Conservation (phyloP, 2,329 filamentous ascomycete species). For the Nigrospora sphaerica region DNA sequence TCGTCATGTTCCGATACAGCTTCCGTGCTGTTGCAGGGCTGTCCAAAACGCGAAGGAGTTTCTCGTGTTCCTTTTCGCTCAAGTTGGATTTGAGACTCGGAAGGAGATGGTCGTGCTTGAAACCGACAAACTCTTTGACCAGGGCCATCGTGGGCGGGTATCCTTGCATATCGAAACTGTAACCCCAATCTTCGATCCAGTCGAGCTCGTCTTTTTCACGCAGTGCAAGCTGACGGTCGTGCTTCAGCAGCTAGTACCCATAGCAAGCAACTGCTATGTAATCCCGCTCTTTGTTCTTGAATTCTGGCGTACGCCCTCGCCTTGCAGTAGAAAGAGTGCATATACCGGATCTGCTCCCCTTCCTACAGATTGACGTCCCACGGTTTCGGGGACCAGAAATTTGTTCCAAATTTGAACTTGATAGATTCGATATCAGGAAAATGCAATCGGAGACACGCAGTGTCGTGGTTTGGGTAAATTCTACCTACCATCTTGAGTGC, state of each 20-base stretch:
- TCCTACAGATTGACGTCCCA: background rate
- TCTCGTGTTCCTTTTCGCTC: too few species aligned
- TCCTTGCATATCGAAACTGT: background rate
- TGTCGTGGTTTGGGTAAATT: background rate
- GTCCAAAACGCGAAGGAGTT: background rate
- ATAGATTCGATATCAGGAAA: background rate
- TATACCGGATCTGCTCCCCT: background rate
- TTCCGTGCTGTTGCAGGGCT: background rate
- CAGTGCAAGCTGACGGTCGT: background rate
- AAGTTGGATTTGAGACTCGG: background rate
- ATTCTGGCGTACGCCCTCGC: conserved; percentile 1
- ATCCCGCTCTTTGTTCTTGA: background rate
- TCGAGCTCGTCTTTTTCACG: background rate
- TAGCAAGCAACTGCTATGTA: background rate
- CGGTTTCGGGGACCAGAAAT: background rate
- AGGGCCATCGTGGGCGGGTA: background rate
- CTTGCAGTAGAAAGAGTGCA: conserved; percentile 4
- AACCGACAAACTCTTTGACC: conserved; percentile 1
- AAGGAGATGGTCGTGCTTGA: background rate
- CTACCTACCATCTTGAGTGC: conserved; percentile 5
- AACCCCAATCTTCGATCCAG: conserved; percentile 2
- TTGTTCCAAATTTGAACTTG: background rate
- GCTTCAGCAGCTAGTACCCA: background rate
- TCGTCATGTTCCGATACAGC: background rate
- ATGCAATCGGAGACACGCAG: too few species aligned